These are phyloP conservation scores for Agrocybe praecox DNA, from an alignment of 768 basidiomycete species.

Conservation along the genomic window DNA sequence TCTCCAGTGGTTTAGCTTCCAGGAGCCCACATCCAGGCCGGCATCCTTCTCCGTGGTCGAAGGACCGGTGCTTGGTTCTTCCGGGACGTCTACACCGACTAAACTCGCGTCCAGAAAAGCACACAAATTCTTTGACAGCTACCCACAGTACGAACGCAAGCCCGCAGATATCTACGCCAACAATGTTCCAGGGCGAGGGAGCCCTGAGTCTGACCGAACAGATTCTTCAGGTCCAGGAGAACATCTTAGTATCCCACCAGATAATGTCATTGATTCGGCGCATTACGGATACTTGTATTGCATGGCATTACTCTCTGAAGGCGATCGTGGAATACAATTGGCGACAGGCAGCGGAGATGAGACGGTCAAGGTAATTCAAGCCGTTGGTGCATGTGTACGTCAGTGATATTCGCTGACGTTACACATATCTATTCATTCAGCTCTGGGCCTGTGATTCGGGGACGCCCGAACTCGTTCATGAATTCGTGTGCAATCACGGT, in stretches of 20 bases:
- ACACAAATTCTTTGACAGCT: conserved; percentile 93
- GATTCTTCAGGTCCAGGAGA: conserved; percentile 32
- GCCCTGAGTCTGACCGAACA: conserved; percentile 33
- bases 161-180: conserved; percentile 71
- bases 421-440: conserved; percentile 32
- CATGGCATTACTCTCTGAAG: conserved; percentile 46
- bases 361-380: conserved; percentile 67
- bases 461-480: conserved; percentile 52
- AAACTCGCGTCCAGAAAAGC: conserved; percentile 44
- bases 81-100: conserved; percentile 40
- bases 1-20: conserved; percentile 84
- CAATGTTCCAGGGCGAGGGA: conserved; percentile 43
- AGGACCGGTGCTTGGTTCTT: conserved; percentile 15
- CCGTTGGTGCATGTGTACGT: neutral
- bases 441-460: conserved; percentile 64
- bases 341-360: conserved; percentile 93
- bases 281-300: conserved; percentile 96
- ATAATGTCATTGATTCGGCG: conserved; percentile 82
- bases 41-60: conserved; percentile 13
- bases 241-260: conserved; percentile 58
- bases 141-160: conserved; percentile 69
- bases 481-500: conserved; percentile 73
- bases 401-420: neutral
- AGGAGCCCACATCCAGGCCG: conserved; percentile 16
- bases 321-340: conserved; percentile 43